These are phyloP conservation scores for Metarhizium robertsii DNA, from an alignment of 2,329 filamentous ascomycete species.

Conservation along the genomic window DNA sequence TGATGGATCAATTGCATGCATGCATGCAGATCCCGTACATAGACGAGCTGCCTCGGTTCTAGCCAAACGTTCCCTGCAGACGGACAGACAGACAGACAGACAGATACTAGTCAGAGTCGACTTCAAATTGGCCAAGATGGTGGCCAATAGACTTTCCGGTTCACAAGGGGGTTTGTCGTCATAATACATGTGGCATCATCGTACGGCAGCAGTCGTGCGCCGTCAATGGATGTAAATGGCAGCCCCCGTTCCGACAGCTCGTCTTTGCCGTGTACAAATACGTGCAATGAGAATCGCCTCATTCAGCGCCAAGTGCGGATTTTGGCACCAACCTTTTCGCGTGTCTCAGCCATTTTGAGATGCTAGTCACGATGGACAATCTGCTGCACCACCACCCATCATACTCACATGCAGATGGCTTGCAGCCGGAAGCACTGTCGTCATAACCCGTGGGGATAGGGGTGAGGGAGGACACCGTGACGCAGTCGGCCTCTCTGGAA, in stretches of 20 bases:
- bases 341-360: neutral
- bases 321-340: neutral
- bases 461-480: neutral
- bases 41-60: neutral
- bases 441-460: neutral
- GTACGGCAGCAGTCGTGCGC: neutral
- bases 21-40: neutral
- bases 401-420: neutral
- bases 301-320: neutral
- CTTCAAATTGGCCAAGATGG: no score
- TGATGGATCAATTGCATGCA: neutral
- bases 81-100: no score
- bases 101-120: no score
- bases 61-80: no score
- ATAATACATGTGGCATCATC: neutral
- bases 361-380: neutral
- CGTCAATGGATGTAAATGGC: neutral
- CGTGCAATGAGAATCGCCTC: neutral
- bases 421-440: neutral
- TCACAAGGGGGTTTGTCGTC: neutral
- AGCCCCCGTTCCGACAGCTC: neutral
- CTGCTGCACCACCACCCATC: neutral
- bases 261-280: neutral
- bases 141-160: neutral
- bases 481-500: no score